These are phyloP conservation scores for Cichorium intybus DNA, from an alignment of 140 eudicot genomes.

Conservation along the genomic window DNA sequence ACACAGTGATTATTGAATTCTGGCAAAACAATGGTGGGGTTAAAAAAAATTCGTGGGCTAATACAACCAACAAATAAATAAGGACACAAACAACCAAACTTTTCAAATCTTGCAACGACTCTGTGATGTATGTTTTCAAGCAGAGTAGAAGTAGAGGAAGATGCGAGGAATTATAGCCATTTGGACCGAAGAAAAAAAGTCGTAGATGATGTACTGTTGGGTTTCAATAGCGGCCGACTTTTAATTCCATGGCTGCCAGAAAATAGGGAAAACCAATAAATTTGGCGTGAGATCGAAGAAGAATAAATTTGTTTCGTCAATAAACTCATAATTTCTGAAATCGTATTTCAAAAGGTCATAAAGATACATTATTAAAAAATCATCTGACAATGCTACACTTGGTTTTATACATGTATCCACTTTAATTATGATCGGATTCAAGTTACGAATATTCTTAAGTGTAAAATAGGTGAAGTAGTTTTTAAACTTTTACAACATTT, in stretches of 20 bases:
- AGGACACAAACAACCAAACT: slow-evolving; percentile 24
- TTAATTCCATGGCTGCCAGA: slow-evolving; percentile 7
- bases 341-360: neutral
- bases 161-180: slow-evolving; percentile 2
- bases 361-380: neutral
- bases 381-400: neutral
- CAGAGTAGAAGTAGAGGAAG: slow-evolving; percentile 8
- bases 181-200: slow-evolving; percentile 11
- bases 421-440: too few relatives aligned
- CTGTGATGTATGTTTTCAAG: neutral
- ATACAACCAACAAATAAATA: neutral
- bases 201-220: slow-evolving; percentile 11
- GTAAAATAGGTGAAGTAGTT: too few relatives aligned
- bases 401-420: neutral
- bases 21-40: slow-evolving; percentile 19
- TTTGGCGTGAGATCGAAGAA: slow-evolving; percentile 3
- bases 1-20: slow-evolving; percentile 17
- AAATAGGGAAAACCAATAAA: slow-evolving; percentile 16
- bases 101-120: slow-evolving; percentile 5
- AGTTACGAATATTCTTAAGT: too few relatives aligned
- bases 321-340: too few relatives aligned
- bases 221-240: slow-evolving; percentile 23
- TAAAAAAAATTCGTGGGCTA: neutral
- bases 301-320: too few relatives aligned
- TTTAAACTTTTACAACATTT: too few relatives aligned